Conservation (phyloP, 805 yeast species). For the Metschnikowia baotianmanensis region DNA sequence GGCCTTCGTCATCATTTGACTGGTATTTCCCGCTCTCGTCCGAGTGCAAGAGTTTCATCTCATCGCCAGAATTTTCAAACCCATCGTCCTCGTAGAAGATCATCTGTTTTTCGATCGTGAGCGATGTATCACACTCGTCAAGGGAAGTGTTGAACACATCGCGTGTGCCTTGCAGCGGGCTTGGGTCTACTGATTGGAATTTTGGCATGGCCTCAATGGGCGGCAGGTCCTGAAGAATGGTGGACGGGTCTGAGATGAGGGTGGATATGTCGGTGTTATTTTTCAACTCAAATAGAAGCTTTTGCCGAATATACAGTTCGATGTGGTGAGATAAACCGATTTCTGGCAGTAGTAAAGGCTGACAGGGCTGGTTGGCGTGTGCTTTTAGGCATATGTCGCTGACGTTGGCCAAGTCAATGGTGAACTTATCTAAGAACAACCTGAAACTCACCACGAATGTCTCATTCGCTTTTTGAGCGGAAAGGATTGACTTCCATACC, state of each 20-base stretch:
- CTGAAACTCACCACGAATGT: slow-evolving; percentile 33
- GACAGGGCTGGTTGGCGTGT: slow-evolving; percentile 30
- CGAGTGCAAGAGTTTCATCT: slow-evolving; percentile 20
- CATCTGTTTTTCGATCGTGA: slow-evolving; percentile 13
- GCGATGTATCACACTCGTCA: slow-evolving; percentile 11
- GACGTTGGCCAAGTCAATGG: slow-evolving; percentile 18
- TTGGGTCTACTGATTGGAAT: neutral
- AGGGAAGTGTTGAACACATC: slow-evolving; percentile 12
- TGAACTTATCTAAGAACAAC: slow-evolving; percentile 25
- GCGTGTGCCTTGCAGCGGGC: neutral
- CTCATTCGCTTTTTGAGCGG: slow-evolving; percentile 22
- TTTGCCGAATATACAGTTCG: slow-evolving; percentile 25
- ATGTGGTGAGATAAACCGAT: slow-evolving; percentile 25
- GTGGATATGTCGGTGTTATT: slow-evolving; percentile 12
- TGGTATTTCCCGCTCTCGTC: slow-evolving; percentile 28
- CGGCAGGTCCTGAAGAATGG: slow-evolving; percentile 20
- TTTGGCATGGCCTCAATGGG: slow-evolving; percentile 11
- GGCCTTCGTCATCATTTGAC: slow-evolving; percentile 18
- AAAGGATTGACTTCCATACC: slow-evolving; percentile 16
- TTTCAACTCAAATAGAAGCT: slow-evolving; percentile 18
- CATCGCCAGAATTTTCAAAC: slow-evolving; percentile 16
- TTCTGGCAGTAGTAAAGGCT: slow-evolving; percentile 29
- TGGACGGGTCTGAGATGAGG: slow-evolving; percentile 15
- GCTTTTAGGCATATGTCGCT: slow-evolving; percentile 23
- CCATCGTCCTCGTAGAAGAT: slow-evolving; percentile 14